A percentile compares a stretch with the other conserved stretches of the same genome.
Conservation (phyloP, 176 grass and related monocot genomes). For the Typha latifolia region DNA sequence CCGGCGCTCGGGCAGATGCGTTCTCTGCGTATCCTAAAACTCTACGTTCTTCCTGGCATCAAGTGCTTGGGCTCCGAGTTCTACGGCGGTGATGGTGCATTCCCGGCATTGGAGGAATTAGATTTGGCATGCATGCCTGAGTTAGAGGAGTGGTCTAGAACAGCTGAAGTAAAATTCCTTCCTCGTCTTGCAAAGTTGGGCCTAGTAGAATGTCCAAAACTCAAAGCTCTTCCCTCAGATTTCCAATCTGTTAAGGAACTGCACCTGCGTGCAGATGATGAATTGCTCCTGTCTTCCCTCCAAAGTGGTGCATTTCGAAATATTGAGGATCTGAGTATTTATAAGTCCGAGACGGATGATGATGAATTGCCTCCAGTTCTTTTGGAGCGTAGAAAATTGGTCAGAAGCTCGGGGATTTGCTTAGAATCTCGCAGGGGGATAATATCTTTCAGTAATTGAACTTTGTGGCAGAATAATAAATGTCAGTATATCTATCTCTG, state of each 20-base stretch:
- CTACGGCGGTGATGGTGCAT: background rate
- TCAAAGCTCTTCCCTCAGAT: background rate
- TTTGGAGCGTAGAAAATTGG: background rate
- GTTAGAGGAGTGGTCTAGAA: background rate
- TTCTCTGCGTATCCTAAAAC: background rate
- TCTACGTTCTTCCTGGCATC: background rate
- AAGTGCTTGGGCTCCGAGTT: background rate
- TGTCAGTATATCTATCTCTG: no score
- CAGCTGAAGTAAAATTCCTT: background rate
- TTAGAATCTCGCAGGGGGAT: no score
- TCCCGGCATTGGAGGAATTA: background rate
- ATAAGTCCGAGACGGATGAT: background rate
- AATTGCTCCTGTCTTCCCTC: background rate
- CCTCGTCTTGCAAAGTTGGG: background rate
- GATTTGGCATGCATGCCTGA: background rate
- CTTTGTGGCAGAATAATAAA: no score
- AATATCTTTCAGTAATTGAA: no score
- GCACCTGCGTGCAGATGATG: background rate
- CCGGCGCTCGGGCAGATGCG: background rate
- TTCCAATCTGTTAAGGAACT: slow-evolving; percentile 2
- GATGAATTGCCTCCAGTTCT: background rate
- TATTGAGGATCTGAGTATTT: background rate
- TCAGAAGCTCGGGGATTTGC: no score
- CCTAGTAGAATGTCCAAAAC: background rate
- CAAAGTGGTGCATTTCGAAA: slow-evolving; percentile 9